Base-by-base conservation (phyloP, 768 basidiomycete species). In the Dioszegia crocea region DNA sequence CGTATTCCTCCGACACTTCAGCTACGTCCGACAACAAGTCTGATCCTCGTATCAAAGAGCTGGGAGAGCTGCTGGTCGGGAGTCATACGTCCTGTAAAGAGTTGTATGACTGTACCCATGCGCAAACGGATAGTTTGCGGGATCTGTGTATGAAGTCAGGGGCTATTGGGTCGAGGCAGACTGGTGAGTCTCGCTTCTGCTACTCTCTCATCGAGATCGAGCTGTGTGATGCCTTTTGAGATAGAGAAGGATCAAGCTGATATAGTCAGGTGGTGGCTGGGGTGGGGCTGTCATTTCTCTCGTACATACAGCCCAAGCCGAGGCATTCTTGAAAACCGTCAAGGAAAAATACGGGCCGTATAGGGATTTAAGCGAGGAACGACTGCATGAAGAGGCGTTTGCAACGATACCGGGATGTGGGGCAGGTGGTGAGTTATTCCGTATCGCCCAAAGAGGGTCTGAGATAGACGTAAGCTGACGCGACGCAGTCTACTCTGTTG, bases 271-370 rank as follows among this genome's bases (percentile, higher is more conserved):
- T 27, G 90, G 90, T 0, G 90, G 89, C 3, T 94, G 90, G 90
- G 91, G 91, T 36, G 91, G 91, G 4, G 91, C 89, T 68, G 88
- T 87, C 0, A 86, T 92, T 21, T 89, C 88, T 6, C 82, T 92
- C 19, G 86, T 92, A 16, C 81, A 83, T 6, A 86, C 87, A 68
- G 75, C 79, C 19, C 67, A 83, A 43, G 87, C 88, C 2, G 80
- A 82, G 0, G 60, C 67, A 8, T 92, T 93, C 73, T 85, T 91
- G 44, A 69, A 78, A 61, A 80, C 80, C 63, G 78, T 92, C 17
- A 82, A 80, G 68, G 77, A 78, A n/a, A 78, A 76, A 3, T 92
- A 90, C 71, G 76, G 71, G 17, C 83, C 86, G n/a, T 91, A 88
- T 75, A 78, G 78, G 61, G 79, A 76, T 5, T 74, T 93, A 39